Conservation (phyloP, 768 basidiomycete genomes). For the Postia placenta region DNA sequence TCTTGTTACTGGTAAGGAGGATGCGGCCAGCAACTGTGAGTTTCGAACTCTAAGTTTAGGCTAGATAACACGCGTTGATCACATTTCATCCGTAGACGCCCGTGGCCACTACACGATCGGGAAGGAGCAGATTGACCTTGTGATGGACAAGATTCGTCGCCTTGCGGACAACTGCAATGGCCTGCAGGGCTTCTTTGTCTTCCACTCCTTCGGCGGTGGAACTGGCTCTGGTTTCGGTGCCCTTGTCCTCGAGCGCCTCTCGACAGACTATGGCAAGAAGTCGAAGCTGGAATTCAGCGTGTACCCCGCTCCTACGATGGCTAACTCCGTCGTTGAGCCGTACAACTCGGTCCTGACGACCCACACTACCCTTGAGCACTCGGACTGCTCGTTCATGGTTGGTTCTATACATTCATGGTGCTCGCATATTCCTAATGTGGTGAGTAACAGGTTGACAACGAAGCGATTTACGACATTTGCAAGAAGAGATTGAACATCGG, state of each 20-base stretch:
- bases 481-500: constrained; percentile 49
- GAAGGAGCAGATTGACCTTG: constrained; percentile 95
- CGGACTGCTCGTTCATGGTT: constrained; percentile 99
- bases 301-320: constrained; percentile 91
- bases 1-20: constrained; percentile 96
- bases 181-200: constrained; percentile 99
- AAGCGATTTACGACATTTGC: constrained; percentile 66
- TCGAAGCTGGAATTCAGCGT: constrained; percentile 98
- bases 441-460: constrained; percentile 50
- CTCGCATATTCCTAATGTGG: not conserved
- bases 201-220: constrained; percentile 99
- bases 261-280: constrained; percentile 99
- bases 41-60: too few relatives aligned
- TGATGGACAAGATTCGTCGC: constrained; percentile 95
- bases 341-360: constrained; percentile 98
- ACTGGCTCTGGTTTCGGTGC: constrained; percentile 99
- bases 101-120: constrained; percentile 99
- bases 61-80: too few relatives aligned
- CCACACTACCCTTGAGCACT: constrained; percentile 98
- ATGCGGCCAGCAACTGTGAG: constrained; percentile 98
- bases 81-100: too few relatives aligned
- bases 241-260: constrained; percentile 92
- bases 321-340: constrained; percentile 96
- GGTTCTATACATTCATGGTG: too few relatives aligned
- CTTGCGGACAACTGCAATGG: constrained; percentile 97